phyloP scores from a whole-genome alignment of 805 yeast genomes.

The Candida chilensis region DNA sequence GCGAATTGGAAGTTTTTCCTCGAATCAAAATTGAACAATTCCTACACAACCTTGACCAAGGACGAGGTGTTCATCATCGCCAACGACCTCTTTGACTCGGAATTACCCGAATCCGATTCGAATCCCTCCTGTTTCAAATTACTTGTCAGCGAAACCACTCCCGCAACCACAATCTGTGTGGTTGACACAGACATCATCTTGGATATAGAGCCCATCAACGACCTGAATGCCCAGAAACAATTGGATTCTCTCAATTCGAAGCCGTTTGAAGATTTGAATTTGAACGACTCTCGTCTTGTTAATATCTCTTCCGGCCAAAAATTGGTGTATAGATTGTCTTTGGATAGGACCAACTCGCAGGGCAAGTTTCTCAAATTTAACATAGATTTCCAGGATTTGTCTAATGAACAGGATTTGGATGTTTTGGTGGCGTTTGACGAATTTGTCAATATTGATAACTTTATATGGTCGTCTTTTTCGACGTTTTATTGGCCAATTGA shows the following conservation, averaged over 20 bases:
- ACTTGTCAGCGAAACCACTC: slow-evolving; percentile 28
- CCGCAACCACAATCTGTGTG: slow-evolving; percentile 33
- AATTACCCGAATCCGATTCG: slow-evolving; percentile 15
- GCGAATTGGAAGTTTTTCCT: slow-evolving; percentile 50
- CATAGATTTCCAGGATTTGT: neutral
- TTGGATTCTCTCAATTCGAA: too few relatives aligned
- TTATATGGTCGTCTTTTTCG: neutral
- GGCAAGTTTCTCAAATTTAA: neutral
- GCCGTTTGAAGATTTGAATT: slow-evolving; percentile 6
- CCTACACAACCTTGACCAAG: slow-evolving; percentile 37
- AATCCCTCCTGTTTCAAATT: slow-evolving; percentile 8
- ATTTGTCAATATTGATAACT: neutral
- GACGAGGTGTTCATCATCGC: slow-evolving; percentile 26
- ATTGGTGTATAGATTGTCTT: slow-evolving; percentile 8
- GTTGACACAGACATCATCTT: slow-evolving; percentile 49
- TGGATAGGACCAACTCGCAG: neutral
- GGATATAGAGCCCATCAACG: slow-evolving; percentile 27
- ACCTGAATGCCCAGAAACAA: slow-evolving; percentile 29
- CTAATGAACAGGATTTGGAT: neutral
- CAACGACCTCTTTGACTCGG: slow-evolving; percentile 15
- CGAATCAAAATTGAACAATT: slow-evolving; percentile 38
- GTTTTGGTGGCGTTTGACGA: slow-evolving; percentile 1
- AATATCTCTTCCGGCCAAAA: slow-evolving; percentile 8
- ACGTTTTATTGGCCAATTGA: neutral
- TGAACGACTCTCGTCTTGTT: slow-evolving; percentile 10